Conservation (phyloP, 2,329 filamentous ascomycete genomes). For the Stemphylium beticola region DNA sequence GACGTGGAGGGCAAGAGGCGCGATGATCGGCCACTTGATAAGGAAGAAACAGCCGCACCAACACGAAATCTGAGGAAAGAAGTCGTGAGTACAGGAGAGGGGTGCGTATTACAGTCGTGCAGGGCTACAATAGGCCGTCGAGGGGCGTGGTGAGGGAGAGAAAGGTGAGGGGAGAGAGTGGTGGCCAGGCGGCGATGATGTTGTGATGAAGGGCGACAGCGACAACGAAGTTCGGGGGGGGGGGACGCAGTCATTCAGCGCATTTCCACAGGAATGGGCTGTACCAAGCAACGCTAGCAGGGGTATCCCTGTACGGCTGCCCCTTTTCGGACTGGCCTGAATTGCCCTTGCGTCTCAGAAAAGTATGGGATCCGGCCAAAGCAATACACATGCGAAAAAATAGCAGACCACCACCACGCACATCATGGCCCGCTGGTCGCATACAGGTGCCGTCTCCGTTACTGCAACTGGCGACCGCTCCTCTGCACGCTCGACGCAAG, state of each 20-base stretch:
- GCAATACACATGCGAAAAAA: constrained; percentile 15
- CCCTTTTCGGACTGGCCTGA: constrained; percentile 3
- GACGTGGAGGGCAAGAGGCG: constrained; percentile 41
- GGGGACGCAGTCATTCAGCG: constrained; percentile 12
- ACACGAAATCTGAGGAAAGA: constrained; percentile 27
- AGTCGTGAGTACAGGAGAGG: constrained; percentile 31
- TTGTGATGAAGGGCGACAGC: constrained; percentile 26
- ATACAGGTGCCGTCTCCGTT: background rate
- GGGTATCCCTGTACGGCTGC: background rate
- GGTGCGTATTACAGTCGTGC: constrained; percentile 30
- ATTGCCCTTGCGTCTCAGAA: constrained; percentile 22
- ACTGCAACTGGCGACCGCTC: background rate
- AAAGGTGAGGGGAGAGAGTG: constrained; percentile 15
- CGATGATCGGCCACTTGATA: constrained; percentile 41
- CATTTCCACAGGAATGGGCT: constrained; percentile 15
- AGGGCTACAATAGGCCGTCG: constrained; percentile 34
- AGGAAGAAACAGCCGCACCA: constrained; percentile 24
- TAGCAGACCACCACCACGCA: background rate
- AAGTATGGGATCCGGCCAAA: constrained; percentile 22
- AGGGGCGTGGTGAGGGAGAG: constrained; percentile 17
- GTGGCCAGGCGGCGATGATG: constrained; percentile 11
- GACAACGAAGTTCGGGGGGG: constrained; percentile 21
- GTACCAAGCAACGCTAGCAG: constrained; percentile 13
- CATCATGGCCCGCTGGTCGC: no score
- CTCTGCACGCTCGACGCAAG: background rate